A percentile compares a stretch with the other conserved stretches of the same genome.
phyloP scores from a whole-genome alignment of 106 monocot genomes.

The Alisma plantagoaquatica region DNA sequence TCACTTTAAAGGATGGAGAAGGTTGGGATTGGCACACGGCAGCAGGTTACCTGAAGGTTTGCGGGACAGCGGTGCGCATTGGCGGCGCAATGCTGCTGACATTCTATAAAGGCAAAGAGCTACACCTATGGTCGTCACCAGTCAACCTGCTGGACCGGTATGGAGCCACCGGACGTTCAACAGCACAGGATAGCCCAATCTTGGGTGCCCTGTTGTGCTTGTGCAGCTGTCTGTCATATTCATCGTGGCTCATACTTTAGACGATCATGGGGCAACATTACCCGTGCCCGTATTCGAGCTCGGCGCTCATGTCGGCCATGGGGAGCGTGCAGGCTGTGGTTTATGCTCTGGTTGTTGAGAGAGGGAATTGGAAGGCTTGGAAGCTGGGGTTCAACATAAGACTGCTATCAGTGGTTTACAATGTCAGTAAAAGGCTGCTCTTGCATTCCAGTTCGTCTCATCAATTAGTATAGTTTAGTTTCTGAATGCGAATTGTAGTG shows the following conservation, averaged over 20 bases:
- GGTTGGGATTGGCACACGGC: conserved; percentile 14
- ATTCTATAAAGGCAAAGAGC: conserved; percentile 50
- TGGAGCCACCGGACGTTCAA: not conserved
- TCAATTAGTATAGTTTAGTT: too few relatives aligned
- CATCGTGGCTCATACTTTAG: conserved; percentile 76
- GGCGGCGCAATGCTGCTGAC: conserved; percentile 84
- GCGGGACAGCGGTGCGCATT: conserved; percentile 55
- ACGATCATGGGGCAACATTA: conserved; percentile 40
- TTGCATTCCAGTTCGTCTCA: too few relatives aligned
- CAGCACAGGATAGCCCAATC: conserved; percentile 10
- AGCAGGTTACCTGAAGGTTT: conserved; percentile 49
- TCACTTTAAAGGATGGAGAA: conserved; percentile 39
- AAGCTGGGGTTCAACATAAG: not conserved
- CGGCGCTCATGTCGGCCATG: not conserved
- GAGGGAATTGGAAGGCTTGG: not conserved
- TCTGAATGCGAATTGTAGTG: not conserved
- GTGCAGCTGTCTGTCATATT: conserved; percentile 46
- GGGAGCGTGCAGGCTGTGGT: not conserved
- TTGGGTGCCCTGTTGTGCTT: conserved; percentile 44
- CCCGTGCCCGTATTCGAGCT: conserved; percentile 39
- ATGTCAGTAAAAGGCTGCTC: too few relatives aligned
- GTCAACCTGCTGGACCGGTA: conserved; percentile 17
- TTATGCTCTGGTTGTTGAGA: not conserved
- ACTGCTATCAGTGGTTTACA: conserved; percentile 23
- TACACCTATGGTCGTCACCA: conserved; percentile 35